phyloP scores from a whole-genome alignment of 352 stramenopile species.

The Phytophthora foliorum region DNA sequence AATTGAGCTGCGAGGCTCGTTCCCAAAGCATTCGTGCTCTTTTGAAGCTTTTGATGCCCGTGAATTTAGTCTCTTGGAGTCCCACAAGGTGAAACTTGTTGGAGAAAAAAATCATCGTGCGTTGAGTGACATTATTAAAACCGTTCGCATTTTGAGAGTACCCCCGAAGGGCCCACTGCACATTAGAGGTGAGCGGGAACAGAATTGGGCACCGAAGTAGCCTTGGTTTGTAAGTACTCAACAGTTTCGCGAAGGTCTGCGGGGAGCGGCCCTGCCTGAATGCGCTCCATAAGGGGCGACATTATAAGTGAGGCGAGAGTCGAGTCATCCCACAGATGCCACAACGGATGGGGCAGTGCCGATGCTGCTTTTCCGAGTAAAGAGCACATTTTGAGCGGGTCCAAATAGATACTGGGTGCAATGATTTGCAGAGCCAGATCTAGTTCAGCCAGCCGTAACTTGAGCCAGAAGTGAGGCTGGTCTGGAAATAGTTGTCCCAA shows the following conservation, averaged over 20 bases:
- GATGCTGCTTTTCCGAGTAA: neutral
- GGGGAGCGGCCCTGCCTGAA: neutral
- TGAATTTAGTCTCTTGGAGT: conserved; percentile 9
- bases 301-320: neutral
- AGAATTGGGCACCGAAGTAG: neutral
- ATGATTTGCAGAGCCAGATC: neutral
- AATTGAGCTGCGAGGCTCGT: conserved; percentile 12
- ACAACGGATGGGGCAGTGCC: neutral
- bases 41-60: conserved; percentile 10
- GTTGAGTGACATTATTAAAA: neutral
- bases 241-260: neutral
- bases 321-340: neutral
- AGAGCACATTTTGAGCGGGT: neutral
- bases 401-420: neutral
- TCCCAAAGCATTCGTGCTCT: conserved; percentile 8
- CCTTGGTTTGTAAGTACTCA: neutral
- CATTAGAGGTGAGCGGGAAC: neutral
- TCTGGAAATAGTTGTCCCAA: neutral
- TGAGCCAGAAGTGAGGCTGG: neutral
- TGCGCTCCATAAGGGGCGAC: neutral
- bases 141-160: neutral
- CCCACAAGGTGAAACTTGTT: neutral
- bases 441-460: neutral
- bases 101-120: neutral
- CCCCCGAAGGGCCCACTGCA: neutral